Percentiles rank a stretch among this genome's conserved stretches.
These are phyloP conservation scores for Actinidia polygama DNA, from an alignment of 179 eudicot genomes.

Conservation along the genomic window DNA sequence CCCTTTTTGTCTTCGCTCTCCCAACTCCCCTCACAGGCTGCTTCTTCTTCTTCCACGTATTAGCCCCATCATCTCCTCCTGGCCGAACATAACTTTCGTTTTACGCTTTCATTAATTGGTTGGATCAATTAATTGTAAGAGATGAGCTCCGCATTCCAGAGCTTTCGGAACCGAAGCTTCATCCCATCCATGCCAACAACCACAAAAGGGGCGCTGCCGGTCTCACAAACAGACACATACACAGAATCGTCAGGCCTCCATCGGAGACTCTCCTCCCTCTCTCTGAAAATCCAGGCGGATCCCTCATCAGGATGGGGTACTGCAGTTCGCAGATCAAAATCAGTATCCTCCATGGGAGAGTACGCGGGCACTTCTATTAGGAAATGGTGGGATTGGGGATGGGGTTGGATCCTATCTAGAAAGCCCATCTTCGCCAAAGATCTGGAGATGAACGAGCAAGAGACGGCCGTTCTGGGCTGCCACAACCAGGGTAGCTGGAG, in stretches of 20 bases:
- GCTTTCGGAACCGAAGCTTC: constrained; percentile 25
- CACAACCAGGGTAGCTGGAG: constrained; percentile 62
- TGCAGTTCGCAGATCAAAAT: constrained; percentile 49
- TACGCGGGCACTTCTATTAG: constrained; percentile 49
- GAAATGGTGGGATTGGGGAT: constrained; percentile 75
- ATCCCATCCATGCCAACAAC: background rate
- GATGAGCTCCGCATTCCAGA: constrained; percentile 42
- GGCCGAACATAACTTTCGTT: background rate
- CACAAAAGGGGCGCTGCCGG: constrained; percentile 21
- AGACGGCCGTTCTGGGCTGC: constrained; percentile 50
- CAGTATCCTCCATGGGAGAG: constrained; percentile 41
- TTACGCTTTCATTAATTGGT: background rate
- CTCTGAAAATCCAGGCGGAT: constrained; percentile 55
- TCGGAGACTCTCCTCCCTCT: constrained; percentile 51
- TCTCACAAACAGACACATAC: constrained; percentile 15
- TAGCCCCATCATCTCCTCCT: too few relatives aligned
- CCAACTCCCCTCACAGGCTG: background rate
- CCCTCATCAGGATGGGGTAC: too few relatives aligned
- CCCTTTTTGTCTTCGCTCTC: background rate
- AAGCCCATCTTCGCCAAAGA: constrained; percentile 67
- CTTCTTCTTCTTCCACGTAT: background rate
- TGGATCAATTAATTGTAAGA: too few relatives aligned
- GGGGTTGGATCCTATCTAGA: constrained; percentile 67
- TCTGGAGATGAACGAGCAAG: constrained; percentile 84
- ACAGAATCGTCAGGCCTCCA: constrained; percentile 24